Evolutionary conservation across 768 basidiomycete genomes (phyloP).

Genomic region (Suillus fuscotomentosus): DNA sequence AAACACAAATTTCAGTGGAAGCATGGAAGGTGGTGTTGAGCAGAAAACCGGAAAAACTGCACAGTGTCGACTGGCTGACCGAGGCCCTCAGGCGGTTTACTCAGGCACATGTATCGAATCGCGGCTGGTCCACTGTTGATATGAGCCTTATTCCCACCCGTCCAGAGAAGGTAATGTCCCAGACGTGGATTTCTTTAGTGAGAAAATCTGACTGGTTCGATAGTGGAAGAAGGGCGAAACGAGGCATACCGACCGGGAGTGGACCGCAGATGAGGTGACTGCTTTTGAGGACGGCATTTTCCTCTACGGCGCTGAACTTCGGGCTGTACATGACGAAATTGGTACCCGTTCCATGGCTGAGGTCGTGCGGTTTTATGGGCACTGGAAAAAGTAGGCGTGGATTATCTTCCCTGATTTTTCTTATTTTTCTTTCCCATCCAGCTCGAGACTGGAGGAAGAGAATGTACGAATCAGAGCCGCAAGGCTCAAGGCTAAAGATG

Average conservation of each 20-base stretch:
- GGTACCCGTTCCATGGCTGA: conserved; percentile 68
- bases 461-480: conserved; percentile 49
- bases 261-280: conserved; percentile 65
- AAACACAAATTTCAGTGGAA: conserved; percentile 50
- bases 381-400: conserved; percentile 74
- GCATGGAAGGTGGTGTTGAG: conserved; percentile 58
- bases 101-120: conserved; percentile 57
- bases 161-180: conserved; percentile 58
- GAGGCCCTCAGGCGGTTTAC: conserved; percentile 74
- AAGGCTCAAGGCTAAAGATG: conserved; percentile 29
- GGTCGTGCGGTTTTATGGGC: conserved; percentile 80
- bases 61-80: conserved; percentile 78
- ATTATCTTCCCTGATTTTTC: conserved; percentile 5
- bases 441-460: conserved; percentile 68
- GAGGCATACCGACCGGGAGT: conserved; percentile 66
- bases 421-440: conserved; percentile 26
- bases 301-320: conserved; percentile 76
- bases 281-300: conserved; percentile 77
- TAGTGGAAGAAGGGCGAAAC: conserved; percentile 77
- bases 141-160: conserved; percentile 54
- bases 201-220: conserved; percentile 6
- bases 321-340: conserved; percentile 74
- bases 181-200: conserved; percentile 7
- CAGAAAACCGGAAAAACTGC: conserved; percentile 47
- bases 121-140: conserved; percentile 58